phyloP scores from a whole-genome alignment of 1,139 yeast species.

The Oligophagozyma castellii region DNA sequence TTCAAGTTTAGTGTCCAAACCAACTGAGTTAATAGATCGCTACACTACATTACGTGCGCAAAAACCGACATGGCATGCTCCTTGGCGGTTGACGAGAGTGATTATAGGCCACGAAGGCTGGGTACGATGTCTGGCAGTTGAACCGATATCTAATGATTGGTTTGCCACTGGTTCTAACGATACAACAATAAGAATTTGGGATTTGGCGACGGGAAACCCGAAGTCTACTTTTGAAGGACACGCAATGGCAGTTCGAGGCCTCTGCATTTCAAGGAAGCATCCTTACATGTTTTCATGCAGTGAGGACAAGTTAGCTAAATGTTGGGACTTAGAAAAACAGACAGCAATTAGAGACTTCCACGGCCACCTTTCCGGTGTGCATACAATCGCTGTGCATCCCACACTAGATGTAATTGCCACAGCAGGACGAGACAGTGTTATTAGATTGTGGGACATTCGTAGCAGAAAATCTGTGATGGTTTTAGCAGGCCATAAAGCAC shows the following conservation, averaged over 20 bases:
- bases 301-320: constrained; percentile 86
- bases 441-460: constrained; percentile 89
- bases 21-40: constrained; percentile 5
- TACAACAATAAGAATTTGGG: constrained; percentile 85
- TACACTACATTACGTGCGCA: constrained; percentile 13
- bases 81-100: constrained; percentile 63
- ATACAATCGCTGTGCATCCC: constrained; percentile 74
- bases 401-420: constrained; percentile 75
- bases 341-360: constrained; percentile 75
- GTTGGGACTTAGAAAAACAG: constrained; percentile 92
- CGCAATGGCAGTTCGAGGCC: constrained; percentile 72
- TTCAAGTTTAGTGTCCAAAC: neutral
- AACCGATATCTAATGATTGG: constrained; percentile 72
- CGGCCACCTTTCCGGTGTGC: constrained; percentile 89
- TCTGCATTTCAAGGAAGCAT: constrained; percentile 57
- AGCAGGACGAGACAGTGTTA: constrained; percentile 81
- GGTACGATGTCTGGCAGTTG: constrained; percentile 70
- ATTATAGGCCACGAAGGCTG: constrained; percentile 89
- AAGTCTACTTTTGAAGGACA: constrained; percentile 80
- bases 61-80: constrained; percentile 38
- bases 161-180: constrained; percentile 88
- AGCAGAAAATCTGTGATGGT: constrained; percentile 65
- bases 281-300: constrained; percentile 89
- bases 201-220: constrained; percentile 56
- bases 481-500: constrained; percentile 67